phyloP scores from a whole-genome alignment of 192 early-diverging fungal genomes.

The Podila verticillata region DNA sequence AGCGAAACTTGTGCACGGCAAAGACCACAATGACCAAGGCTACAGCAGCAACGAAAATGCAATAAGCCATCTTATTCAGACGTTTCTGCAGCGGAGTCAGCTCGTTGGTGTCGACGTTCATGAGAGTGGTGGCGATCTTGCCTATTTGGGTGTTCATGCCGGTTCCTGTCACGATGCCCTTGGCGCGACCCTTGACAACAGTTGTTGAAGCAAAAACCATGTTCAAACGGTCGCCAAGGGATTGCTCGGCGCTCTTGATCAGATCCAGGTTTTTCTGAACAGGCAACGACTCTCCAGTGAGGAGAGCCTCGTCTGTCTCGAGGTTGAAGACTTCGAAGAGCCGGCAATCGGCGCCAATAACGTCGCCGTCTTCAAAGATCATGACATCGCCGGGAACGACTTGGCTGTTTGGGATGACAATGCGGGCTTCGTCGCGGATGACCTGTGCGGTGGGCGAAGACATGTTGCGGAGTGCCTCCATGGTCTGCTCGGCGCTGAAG shows the following conservation, averaged over 20 bases:
- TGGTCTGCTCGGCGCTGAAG: conserved; percentile 89
- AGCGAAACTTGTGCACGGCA: conserved; percentile 69
- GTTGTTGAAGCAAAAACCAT: conserved; percentile 90
- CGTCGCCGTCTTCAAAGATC: conserved; percentile 91
- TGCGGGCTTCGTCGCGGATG: conserved; percentile 80
- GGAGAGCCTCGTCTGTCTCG: conserved; percentile 88
- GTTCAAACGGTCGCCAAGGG: conserved; percentile 90
- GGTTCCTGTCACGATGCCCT: conserved; percentile 85
- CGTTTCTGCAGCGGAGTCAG: conserved; percentile 71
- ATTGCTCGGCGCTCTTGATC: conserved; percentile 71
- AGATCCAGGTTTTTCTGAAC: conserved; percentile 75
- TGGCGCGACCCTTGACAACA: conserved; percentile 89
- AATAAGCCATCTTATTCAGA: conserved; percentile 78
- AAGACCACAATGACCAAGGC: conserved; percentile 85
- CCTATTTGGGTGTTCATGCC: conserved; percentile 91
- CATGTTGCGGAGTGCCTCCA: conserved; percentile 91
- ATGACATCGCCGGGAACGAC: conserved; percentile 91
- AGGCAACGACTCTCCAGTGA: conserved; percentile 92
- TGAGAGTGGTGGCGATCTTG: conserved; percentile 85
- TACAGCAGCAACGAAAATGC: conserved; percentile 79
- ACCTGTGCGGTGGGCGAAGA: conserved; percentile 87
- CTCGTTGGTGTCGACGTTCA: conserved; percentile 61
- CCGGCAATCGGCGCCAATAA: conserved; percentile 90
- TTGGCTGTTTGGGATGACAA: conserved; percentile 77
- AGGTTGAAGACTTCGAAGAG: conserved; percentile 88